Evolutionary conservation across 1,139 yeast genomes (phyloP).

Genomic region (Candida frijolesensis): DNA sequence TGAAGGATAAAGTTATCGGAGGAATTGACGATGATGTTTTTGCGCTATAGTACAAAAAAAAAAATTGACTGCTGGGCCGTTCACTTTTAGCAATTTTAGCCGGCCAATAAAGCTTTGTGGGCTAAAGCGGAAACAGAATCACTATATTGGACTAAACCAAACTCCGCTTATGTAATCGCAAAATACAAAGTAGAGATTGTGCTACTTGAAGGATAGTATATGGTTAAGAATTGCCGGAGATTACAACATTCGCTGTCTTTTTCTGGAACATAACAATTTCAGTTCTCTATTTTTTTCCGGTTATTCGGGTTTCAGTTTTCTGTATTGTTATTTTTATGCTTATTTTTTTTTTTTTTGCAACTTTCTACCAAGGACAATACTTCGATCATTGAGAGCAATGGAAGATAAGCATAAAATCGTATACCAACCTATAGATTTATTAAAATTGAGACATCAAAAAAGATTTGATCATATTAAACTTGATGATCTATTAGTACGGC

Average conservation of each 20-base stretch:
- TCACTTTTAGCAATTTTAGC: too few species aligned
- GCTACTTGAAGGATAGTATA: background rate
- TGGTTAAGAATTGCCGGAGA: background rate
- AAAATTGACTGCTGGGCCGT: too few species aligned
- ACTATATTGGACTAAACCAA: too few species aligned
- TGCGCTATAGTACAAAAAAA: too few species aligned
- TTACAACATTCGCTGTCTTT: too few species aligned
- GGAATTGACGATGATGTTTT: background rate
- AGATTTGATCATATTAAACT: background rate
- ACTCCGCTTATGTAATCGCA: too few species aligned
- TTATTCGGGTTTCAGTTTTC: background rate
- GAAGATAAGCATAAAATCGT: background rate
- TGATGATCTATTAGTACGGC: background rate
- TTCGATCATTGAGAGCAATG: background rate
- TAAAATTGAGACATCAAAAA: background rate
- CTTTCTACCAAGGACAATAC: background rate
- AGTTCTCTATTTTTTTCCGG: background rate
- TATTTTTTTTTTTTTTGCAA: background rate
- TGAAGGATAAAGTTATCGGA: background rate
- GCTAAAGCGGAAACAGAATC: too few species aligned
- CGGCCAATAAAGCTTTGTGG: too few species aligned
- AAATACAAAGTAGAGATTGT: background rate
- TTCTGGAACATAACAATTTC: too few species aligned
- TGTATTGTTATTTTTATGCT: background rate
- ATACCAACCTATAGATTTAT: background rate